Evolutionary conservation across 352 stramenopile species (phyloP), one percentile per base, ranked within the genome.

Genomic region (Peronospora tabacina): DNA sequence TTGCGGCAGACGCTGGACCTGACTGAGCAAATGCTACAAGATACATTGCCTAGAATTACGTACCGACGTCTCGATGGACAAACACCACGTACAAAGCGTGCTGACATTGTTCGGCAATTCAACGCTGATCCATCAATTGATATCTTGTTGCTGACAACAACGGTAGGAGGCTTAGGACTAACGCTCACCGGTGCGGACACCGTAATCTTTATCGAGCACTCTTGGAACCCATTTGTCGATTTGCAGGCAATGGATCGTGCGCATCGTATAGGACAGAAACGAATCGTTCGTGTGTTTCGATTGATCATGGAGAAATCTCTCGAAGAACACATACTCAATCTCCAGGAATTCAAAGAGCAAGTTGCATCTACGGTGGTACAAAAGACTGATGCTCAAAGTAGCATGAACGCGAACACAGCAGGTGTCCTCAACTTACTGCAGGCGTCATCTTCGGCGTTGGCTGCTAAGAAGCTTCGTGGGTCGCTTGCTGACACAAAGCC

Each of bases 151-250:
- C 74, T 98, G 29, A 99, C 96, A 12, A 99, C 95, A 0, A 72
- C 83, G 28, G 82, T 98, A 22, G 96, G 96, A 13, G 92, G 94
- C 0, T 62, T 99, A 5, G 96, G 96, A 15, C 80, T 99, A 6
- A 99, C 97, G 49, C 75, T 99, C 37, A 98, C 92, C 6, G 88
- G 84, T 9, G 96, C 95, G 3, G 93, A 98, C 64, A 98, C 88
- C 0, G 96, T 99, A 7, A 95, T 99, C 30, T 98, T 99, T 58
- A 60, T 99, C 1, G 96, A 99, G 66, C 90, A 98, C 51, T 93
- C 96, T 45, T 99, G 95, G 92, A 99, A 99, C 58, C 96, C 96
- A 15, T 94, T 96, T 60, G 84, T 96, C 28, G 95, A 98, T 61
- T 37, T 98, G 34, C 91, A 97, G 57, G 90, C 86, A 9, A 96